Conservation (phyloP, 179 eudicot genomes). For the Beta macrorhiza region DNA sequence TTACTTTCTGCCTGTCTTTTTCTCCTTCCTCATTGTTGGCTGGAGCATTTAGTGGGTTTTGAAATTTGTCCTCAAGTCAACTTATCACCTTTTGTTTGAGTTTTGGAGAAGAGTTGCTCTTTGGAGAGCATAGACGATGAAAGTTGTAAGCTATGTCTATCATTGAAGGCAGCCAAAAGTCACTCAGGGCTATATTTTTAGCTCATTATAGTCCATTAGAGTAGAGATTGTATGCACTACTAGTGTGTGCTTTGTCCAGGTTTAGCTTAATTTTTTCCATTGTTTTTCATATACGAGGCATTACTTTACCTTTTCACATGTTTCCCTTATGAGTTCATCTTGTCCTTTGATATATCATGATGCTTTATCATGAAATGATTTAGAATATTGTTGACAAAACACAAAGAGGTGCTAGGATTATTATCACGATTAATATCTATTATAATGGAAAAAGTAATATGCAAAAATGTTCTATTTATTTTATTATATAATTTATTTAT, state of each 20-base stretch:
- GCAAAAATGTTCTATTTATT: not conserved
- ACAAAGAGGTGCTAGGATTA: not conserved
- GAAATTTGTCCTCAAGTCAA: not conserved
- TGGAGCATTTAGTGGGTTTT: not conserved
- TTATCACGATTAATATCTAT: not conserved
- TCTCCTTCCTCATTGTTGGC: slow-evolving; percentile 6
- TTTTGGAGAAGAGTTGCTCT: too few species aligned
- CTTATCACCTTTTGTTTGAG: too few species aligned
- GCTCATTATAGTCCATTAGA: too few species aligned
- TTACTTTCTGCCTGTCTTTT: slow-evolving; percentile 10
- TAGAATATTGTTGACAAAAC: not conserved
- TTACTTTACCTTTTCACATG: not conserved
- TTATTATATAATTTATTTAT: not conserved
- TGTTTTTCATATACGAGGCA: not conserved
- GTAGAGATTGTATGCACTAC: not conserved
- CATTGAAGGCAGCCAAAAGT: too few species aligned
- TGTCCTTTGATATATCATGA: not conserved
- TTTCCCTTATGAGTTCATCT: slow-evolving; percentile 4
- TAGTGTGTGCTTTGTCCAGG: not conserved
- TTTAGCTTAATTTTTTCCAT: not conserved
- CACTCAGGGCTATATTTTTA: too few species aligned
- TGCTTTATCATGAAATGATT: not conserved
- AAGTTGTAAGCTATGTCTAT: too few species aligned
- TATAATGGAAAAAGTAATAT: too few species aligned
- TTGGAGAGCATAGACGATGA: too few species aligned